These are phyloP conservation scores for Scheffersomyces lignosus DNA, from an alignment of 805 yeast species.

Conservation along the genomic window DNA sequence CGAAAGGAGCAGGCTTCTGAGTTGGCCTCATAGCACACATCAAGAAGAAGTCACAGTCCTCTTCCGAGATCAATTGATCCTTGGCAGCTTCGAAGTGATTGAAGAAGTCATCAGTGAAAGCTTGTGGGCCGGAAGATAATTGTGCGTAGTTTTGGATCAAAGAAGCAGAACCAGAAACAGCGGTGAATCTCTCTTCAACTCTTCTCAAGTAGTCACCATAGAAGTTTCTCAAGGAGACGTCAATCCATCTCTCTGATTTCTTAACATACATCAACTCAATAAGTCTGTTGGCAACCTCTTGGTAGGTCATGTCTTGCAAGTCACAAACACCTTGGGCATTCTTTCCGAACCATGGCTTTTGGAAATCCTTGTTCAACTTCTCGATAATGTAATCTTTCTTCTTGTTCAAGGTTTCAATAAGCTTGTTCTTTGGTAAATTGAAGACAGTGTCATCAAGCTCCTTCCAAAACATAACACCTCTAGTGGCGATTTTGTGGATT, in stretches of 20 bases:
- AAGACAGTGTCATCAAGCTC: slow-evolving; percentile 94
- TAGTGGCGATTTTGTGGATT: slow-evolving; percentile 96
- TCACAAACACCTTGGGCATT: slow-evolving; percentile 82
- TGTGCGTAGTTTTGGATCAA: slow-evolving; percentile 72
- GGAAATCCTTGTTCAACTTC: slow-evolving; percentile 90
- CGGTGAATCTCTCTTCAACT: slow-evolving; percentile 93
- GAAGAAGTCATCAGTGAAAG: slow-evolving; percentile 59
- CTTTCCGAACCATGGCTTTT: slow-evolving; percentile 96
- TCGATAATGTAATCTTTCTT: slow-evolving; percentile 85
- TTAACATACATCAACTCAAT: slow-evolving; percentile 86
- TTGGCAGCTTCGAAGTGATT: slow-evolving; percentile 70
- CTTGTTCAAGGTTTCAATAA: slow-evolving; percentile 74
- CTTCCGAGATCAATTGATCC: slow-evolving; percentile 85
- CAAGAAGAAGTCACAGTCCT: slow-evolving; percentile 92
- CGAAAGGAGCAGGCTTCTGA: slow-evolving; percentile 98
- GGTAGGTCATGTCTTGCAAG: slow-evolving; percentile 92
- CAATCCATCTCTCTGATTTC: slow-evolving; percentile 84
- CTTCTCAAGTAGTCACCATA: slow-evolving; percentile 86
- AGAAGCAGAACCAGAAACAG: slow-evolving; percentile 52
- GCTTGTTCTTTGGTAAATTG: slow-evolving; percentile 83
- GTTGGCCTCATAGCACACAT: slow-evolving; percentile 75
- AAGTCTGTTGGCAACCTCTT: slow-evolving; percentile 83
- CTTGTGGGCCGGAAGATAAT: slow-evolving; percentile 62
- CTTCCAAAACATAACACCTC: slow-evolving; percentile 97
- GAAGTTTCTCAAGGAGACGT: slow-evolving; percentile 79